Conservation (phyloP, 2,329 filamentous ascomycete species). For the Ilyonectria mors-panacis region DNA sequence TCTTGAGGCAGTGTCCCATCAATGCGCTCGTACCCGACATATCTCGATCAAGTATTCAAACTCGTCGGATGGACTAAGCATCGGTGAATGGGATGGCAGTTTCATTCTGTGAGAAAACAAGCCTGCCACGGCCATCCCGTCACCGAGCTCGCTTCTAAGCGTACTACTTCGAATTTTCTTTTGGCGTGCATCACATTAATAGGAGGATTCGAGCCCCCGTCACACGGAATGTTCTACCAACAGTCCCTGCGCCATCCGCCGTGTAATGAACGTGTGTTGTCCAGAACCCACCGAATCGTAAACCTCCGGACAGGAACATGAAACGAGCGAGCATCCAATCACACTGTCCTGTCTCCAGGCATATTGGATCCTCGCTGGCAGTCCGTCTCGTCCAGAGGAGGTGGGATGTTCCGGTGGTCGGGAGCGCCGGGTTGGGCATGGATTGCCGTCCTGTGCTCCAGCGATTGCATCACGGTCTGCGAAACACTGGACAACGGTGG, state of each 20-base stretch:
- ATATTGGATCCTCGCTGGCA: background rate
- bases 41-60: background rate
- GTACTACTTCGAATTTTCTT: background rate
- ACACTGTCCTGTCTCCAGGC: background rate
- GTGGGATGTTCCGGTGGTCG: background rate
- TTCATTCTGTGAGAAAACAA: background rate
- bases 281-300: constrained; percentile 3
- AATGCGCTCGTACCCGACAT: background rate
- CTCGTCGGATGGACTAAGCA: background rate
- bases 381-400: background rate
- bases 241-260: background rate
- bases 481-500: constrained; percentile 30
- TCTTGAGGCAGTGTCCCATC: background rate
- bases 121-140: background rate
- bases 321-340: constrained; percentile 18
- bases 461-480: constrained; percentile 43
- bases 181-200: background rate
- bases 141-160: background rate
- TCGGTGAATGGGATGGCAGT: background rate
- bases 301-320: constrained; percentile 3
- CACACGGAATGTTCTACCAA: constrained; percentile 1
- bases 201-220: background rate
- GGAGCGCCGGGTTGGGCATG: constrained; percentile 1
- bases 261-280: constrained; percentile 18
- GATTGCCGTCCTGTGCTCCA: constrained; percentile 21